Base-by-base conservation (phyloP, 768 basidiomycete genomes). In the Trametes meyenii region DNA sequence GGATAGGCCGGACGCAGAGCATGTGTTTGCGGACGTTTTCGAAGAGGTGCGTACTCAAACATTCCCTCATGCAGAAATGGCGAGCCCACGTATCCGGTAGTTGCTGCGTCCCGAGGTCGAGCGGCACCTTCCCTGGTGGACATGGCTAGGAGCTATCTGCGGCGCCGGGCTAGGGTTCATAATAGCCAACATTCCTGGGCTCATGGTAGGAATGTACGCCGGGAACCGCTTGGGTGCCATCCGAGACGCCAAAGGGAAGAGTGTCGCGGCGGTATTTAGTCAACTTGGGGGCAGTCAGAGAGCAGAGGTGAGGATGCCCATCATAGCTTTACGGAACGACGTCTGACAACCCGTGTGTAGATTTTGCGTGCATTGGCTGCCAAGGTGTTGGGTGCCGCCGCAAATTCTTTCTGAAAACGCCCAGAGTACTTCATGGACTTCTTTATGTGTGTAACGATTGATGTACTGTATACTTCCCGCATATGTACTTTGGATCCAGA, bases 191-290 rank as follows among this genome's bases (percentile, higher is more conserved):
- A 69, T 95, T 1, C 94, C 94, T 10, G 94, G 94, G 7, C 78
- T 93, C 14, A 83, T 95, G 77, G 80, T 95, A 19, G 95, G 95
- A 52, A 92, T 89, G 2, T 83, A 88, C 66, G 92, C 93, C 0
- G 95, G 95, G 0, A 96, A 95, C 71, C 80, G 92, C n/a, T 76
- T 97, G 29, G 95, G 95, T 44, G 93, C 94, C 3, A 80, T 98
- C 49, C 81, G 95, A 59, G 95, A 98, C 70, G 95, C 95, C 3
- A 98, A 98, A 77, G 91, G 95, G 11, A 94, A 92, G 81, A 90
- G 89, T 63, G 94, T 98, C 23, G 94, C 91, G 2, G 83, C 89
- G 10, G 95, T 97, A 17, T 98, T 98, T 72, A 76, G 79, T 48
- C 83, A 90, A 21, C 80, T 97, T 24, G 88, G 85, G 17, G 83